phyloP scores from a whole-genome alignment of 805 yeast genomes.

The Zygosaccharomyces rouxii region DNA sequence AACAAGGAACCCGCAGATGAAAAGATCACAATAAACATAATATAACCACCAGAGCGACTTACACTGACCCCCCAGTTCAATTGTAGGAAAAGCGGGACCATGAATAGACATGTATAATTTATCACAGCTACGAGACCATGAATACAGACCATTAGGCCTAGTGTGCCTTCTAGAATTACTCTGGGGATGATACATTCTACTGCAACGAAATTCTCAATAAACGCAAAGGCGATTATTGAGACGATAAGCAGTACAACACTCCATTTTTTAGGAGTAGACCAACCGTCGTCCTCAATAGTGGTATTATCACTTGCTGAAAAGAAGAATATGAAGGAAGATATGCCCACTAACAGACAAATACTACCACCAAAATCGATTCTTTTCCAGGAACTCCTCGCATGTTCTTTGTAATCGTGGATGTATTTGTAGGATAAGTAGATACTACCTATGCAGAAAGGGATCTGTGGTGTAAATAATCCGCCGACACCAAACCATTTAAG shows the following conservation, averaged over 20 bases:
- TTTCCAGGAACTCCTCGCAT: constrained; percentile 31
- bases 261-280: constrained; percentile 11
- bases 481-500: constrained; percentile 41
- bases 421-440: constrained; percentile 26
- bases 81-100: constrained; percentile 41
- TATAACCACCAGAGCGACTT: constrained; percentile 39
- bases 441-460: constrained; percentile 35
- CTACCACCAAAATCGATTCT: constrained; percentile 43
- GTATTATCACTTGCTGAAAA: constrained; percentile 26
- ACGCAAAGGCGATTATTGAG: constrained; percentile 24
- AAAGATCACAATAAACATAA: constrained; percentile 40
- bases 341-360: constrained; percentile 32
- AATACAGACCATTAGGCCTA: constrained; percentile 38
- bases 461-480: constrained; percentile 42
- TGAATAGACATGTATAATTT: constrained; percentile 36
- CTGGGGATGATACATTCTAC: constrained; percentile 40
- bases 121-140: constrained; percentile 39
- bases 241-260: constrained; percentile 11
- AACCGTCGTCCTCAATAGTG: constrained; percentile 1
- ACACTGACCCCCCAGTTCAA: constrained; percentile 39
- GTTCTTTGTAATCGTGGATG: constrained; percentile 36
- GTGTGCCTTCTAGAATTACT: constrained; percentile 37
- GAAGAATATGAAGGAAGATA: constrained; percentile 36
- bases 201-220: constrained; percentile 38
- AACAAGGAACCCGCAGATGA: constrained; percentile 39